phyloP scores from a whole-genome alignment of 805 yeast species.

The Kodamaea nitidulidarum region DNA sequence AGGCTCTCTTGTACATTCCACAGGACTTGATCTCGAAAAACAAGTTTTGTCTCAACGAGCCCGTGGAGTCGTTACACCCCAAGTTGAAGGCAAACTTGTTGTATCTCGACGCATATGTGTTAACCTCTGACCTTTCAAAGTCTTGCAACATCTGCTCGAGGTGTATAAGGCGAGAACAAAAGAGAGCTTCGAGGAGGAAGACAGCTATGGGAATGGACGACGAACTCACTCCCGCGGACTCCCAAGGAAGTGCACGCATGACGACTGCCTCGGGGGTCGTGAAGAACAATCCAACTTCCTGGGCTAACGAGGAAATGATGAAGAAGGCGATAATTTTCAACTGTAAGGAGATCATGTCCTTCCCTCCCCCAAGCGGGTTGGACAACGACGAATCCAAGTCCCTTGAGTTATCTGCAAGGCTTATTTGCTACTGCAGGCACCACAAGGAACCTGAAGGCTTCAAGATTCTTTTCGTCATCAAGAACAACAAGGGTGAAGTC shows the following conservation, averaged over 20 bases:
- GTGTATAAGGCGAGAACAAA: constrained; percentile 89
- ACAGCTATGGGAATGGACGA: constrained; percentile 39
- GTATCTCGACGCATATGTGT: constrained; percentile 75
- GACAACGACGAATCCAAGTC: constrained; percentile 30
- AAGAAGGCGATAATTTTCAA: constrained; percentile 88
- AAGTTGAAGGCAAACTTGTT: constrained; percentile 49
- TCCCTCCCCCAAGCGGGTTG: constrained; percentile 56
- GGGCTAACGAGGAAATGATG: constrained; percentile 71
- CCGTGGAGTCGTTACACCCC: constrained; percentile 41
- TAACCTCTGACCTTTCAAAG: constrained; percentile 47
- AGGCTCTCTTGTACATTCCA: constrained; percentile 73
- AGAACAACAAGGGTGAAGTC: constrained; percentile 55
- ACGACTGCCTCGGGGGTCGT: constrained; percentile 20
- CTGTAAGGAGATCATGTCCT: constrained; percentile 79
- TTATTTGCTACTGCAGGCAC: constrained; percentile 95
- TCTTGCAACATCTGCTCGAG: constrained; percentile 78
- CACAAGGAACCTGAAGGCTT: constrained; percentile 88
- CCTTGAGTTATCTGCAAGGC: constrained; percentile 60
- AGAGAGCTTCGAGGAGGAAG: constrained; percentile 90
- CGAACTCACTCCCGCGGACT: constrained; percentile 9
- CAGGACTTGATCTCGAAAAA: constrained; percentile 85
- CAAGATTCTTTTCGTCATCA: constrained; percentile 62
- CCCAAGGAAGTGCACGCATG: constrained; percentile 9
- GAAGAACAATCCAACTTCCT: constrained; percentile 58
- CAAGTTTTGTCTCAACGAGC: constrained; percentile 62